Evolutionary conservation across 2,329 filamentous ascomycete species (phyloP), one percentile per base, ranked within the genome.

Genomic region (Beauveria medogensis): DNA sequence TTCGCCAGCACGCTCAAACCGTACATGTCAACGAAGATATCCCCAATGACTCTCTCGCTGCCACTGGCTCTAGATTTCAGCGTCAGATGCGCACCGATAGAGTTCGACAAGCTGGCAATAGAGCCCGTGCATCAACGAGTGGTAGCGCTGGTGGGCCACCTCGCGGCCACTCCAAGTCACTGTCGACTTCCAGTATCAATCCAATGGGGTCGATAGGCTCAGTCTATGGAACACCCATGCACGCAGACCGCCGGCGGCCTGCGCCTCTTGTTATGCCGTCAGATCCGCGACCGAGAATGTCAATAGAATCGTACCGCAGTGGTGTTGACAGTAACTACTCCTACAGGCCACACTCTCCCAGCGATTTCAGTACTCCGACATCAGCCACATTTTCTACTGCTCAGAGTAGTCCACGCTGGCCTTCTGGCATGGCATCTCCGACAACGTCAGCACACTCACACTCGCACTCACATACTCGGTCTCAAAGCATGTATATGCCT

Each of bases 1-100:
- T 99, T 56, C 86, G 94, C 62, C 94, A 99, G 72, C 94, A 99
- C 79, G 94, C 94, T 50, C 92, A 97, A 73, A 97, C 94, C 0
- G 94, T 99, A 1, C 94, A 99, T 72, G 90, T 96, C 62, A 97
- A 97, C 72, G 94, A 97, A 72, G 92, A 97, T 61, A 99, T 99
- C 40, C 94, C 94, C 3, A 86, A 87, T 46, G 92, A 97, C 72
- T 97, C 94, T 1, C 82, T 97, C 22, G 94, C 94, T 18, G 94
- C 93, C 4, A 94, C 91, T 1, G 92, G 92, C 26, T 96, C 92
- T 9, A 83, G 93, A 44, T 97, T 96, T 68, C 93, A 97, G 69
- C 84, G 93, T 64, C 92, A 97, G 73, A 91, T 96, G 62, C 84
- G 93, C 58, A 95, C 91, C 0, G 92, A 97, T 66, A 82, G 91